phyloP scores from a whole-genome alignment of 768 basidiomycete genomes.

The Podaxis pistillaris region DNA sequence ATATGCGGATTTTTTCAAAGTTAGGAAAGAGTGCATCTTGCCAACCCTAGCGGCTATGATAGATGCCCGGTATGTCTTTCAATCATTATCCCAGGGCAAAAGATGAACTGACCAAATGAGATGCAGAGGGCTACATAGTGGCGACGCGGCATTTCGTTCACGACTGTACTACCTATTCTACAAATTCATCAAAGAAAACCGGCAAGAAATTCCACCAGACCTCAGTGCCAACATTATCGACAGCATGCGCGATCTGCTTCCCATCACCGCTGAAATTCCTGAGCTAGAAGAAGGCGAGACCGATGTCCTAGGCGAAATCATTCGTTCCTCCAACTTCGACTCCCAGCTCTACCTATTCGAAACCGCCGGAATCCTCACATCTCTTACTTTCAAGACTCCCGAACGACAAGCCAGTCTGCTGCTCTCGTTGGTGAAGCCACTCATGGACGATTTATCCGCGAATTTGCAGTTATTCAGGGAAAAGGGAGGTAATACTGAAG shows the following conservation, averaged over 20 bases:
- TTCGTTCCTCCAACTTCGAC: conserved; percentile 75
- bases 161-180: conserved; percentile 92
- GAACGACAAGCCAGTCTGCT: conserved; percentile 68
- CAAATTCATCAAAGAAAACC: conserved; percentile 83
- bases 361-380: conserved; percentile 81
- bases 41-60: conserved; percentile 89
- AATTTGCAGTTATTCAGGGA: conserved; percentile 52
- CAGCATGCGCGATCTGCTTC: conserved; percentile 73
- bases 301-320: conserved; percentile 77
- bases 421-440: conserved; percentile 77
- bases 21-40: conserved; percentile 84
- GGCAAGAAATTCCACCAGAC: conserved; percentile 71
- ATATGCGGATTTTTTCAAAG: conserved; percentile 96
- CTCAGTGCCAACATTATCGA: conserved; percentile 72
- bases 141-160: conserved; percentile 63
- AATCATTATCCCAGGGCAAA: not conserved
- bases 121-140: conserved; percentile 81
- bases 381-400: conserved; percentile 64
- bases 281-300: conserved; percentile 70
- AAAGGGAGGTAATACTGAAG: conserved; percentile 48
- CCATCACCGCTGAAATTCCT: conserved; percentile 73
- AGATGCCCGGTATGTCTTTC: conserved; percentile 61
- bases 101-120: not conserved
- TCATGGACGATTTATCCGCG: conserved; percentile 69
- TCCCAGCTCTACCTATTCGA: conserved; percentile 96